Conservation (phyloP, 768 basidiomycete genomes). For the Panaeolus cyanescens region DNA sequence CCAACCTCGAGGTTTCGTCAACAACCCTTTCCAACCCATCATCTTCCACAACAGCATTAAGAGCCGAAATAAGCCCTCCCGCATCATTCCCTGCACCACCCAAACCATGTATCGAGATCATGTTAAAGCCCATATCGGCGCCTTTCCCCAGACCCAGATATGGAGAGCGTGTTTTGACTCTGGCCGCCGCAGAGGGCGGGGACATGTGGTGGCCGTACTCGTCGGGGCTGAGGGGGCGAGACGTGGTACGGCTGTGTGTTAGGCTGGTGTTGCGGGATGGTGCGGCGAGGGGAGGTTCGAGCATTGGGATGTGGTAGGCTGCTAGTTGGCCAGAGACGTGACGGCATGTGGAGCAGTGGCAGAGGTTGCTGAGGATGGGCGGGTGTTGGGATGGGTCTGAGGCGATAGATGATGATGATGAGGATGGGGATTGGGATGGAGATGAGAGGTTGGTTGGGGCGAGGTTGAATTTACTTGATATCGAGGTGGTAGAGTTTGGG, state of each 20-base stretch:
- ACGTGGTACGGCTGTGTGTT: background rate
- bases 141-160: background rate
- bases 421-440: background rate
- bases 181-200: background rate
- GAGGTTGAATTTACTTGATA: background rate
- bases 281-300: conserved; percentile 1
- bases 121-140: background rate
- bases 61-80: background rate
- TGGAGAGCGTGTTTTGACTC: background rate
- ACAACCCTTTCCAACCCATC: background rate
- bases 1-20: background rate
- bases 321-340: conserved; percentile 26
- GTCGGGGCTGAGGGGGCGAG: background rate
- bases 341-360: conserved; percentile 29
- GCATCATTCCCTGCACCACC: background rate
- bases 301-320: conserved; percentile 14
- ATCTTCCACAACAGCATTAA: background rate
- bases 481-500: background rate
- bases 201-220: background rate
- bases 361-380: conserved; percentile 21
- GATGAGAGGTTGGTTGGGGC: background rate
- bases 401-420: background rate
- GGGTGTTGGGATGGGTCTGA: background rate
- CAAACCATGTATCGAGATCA: background rate
- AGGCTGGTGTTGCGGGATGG: background rate